phyloP scores from a whole-genome alignment of 139 green algal species.

The Penium margaritaceum region DNA sequence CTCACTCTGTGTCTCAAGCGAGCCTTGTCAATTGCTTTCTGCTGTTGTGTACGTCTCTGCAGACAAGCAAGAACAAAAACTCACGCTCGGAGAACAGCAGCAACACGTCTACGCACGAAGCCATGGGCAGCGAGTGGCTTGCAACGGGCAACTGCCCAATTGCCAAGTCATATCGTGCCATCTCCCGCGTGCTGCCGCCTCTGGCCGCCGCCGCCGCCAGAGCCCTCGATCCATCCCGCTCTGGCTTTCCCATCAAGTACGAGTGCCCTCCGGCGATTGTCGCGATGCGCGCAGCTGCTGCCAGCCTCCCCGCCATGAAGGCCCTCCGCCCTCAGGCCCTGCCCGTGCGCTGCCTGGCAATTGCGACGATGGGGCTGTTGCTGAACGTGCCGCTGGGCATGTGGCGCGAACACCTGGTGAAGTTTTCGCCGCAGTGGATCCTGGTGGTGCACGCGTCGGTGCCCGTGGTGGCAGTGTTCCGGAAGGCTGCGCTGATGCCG shows the following conservation, averaged over 20 bases:
- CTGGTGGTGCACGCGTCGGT: conserved; percentile 78
- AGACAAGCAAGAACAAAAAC: too few species aligned
- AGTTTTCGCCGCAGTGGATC: conserved; percentile 79
- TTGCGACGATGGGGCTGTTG: conserved; percentile 52
- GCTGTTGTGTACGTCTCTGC: not conserved
- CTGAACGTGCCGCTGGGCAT: conserved; percentile 75
- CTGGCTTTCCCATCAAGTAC: conserved; percentile 51
- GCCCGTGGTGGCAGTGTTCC: conserved; percentile 76
- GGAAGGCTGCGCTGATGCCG: conserved; percentile 81
- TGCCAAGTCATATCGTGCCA: conserved; percentile 22
- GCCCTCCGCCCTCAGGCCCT: conserved; percentile 62
- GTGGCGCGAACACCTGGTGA: conserved; percentile 69
- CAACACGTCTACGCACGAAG: conserved; percentile 29
- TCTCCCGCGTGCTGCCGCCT: conserved; percentile 14
- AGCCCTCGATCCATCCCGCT: not conserved
- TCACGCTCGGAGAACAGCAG: too few species aligned
- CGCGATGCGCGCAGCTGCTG: conserved; percentile 61
- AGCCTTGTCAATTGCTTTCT: not conserved
- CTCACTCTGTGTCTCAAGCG: not conserved
- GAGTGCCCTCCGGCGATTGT: conserved; percentile 68
- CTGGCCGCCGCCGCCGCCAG: conserved; percentile 16
- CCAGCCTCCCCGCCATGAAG: conserved; percentile 57
- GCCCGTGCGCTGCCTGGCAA: conserved; percentile 28
- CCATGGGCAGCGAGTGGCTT: conserved; percentile 32
- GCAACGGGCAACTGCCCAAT: conserved; percentile 35